Evolutionary conservation across 805 yeast species (phyloP).

Genomic region (Candida mattraensis): DNA sequence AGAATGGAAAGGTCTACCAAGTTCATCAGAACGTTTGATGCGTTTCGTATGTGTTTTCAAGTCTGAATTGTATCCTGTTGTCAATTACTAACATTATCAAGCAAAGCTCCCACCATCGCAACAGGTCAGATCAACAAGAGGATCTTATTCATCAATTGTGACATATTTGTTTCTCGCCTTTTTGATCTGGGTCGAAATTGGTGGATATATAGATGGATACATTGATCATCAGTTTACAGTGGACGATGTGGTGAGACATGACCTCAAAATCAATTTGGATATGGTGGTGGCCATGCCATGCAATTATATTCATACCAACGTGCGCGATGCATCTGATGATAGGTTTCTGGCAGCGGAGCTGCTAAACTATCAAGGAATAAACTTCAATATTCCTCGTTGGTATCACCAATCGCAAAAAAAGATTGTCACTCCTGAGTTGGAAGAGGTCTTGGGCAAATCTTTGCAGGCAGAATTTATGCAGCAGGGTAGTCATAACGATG

Average conservation of each 20-base stretch:
- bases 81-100: conserved; percentile 20
- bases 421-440: conserved; percentile 60
- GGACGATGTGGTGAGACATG: conserved; percentile 56
- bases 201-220: conserved; percentile 80
- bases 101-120: conserved; percentile 73
- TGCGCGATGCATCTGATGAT: conserved; percentile 76
- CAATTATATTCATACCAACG: conserved; percentile 68
- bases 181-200: conserved; percentile 80
- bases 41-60: conserved; percentile 54
- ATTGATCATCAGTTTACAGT: conserved; percentile 77
- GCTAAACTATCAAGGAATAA: conserved; percentile 65
- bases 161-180: conserved; percentile 63
- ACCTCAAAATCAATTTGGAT: conserved; percentile 73
- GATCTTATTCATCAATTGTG: conserved; percentile 69
- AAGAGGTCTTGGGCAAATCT: conserved; percentile 63
- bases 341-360: conserved; percentile 74
- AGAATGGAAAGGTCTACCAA: conserved; percentile 26
- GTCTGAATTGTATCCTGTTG: background rate
- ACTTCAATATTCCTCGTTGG: conserved; percentile 53
- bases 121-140: conserved; percentile 70
- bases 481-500: conserved; percentile 41
- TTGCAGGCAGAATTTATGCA: conserved; percentile 61
- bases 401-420: conserved; percentile 44
- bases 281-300: conserved; percentile 85
- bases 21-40: conserved; percentile 57